Evolutionary conservation across 208 protist genomes (phyloP), one percentile per base, ranked within the genome.

Genomic region (Crithidia mellificae): DNA sequence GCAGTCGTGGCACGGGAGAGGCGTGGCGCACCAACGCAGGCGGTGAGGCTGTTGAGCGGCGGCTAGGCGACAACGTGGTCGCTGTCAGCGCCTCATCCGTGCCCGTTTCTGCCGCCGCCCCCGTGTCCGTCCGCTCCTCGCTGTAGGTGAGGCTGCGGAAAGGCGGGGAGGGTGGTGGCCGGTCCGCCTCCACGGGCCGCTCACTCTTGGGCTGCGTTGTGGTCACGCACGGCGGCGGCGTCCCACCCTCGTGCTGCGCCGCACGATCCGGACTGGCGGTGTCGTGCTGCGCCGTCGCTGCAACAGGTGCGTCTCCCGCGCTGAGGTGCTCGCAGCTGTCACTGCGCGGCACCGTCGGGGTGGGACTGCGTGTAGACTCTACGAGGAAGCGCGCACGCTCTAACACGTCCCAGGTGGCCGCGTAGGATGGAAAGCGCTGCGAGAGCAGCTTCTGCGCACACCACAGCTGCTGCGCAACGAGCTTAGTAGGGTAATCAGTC

Each of bases 401-500:
- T 6, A 84, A 50, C 6, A 70, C 38, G 17, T 64, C 61, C 79
- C 74, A 84, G 34, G 61, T 12, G n/a, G 30, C 36, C 17, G 61
- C 34, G 64, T 72, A 79, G n/a, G 70, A 59, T 14, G 74, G 67
- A 53, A 81, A 84, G 27, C 75, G 74, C 64, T 84, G 79, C 0
- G 64, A 74, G 17, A 84, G 71, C 27, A 73, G 49, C 20, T 63
- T 55, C 66, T 77, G 58, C 2, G 72, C 63, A 19, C 62, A 74
- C 74, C 79, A 80, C 39, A 84, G 43, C 34, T 84, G 79, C 62
- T 84, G 79, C 6, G 63, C 70, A 9, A 73, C 46, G 7, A 74
- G 62, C 62, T 75, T 72, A 0, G 56, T 20, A 7, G 53, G 32
- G 62, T 78, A 84, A 27, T 64, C 61, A 20, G 24, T 9, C 0